A percentile compares a stretch with the other conserved stretches of the same genome.
phyloP scores from a whole-genome alignment of 805 yeast genomes.

The Metahyphopichia silvanorum region DNA sequence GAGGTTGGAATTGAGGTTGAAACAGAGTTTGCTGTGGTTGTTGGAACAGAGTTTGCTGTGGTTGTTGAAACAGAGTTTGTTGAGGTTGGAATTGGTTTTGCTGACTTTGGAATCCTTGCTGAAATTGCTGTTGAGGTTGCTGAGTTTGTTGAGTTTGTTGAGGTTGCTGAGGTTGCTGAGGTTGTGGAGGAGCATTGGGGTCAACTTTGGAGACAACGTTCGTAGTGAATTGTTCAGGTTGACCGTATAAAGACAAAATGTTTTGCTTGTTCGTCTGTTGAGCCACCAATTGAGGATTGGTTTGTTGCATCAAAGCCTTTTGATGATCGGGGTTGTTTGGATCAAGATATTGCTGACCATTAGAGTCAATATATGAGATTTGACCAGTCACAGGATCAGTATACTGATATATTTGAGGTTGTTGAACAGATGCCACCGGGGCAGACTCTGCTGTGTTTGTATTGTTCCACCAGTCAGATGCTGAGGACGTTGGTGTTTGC shows the following conservation, averaged over 20 bases:
- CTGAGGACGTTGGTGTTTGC: constrained; percentile 2
- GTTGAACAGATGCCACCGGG: constrained; percentile 15
- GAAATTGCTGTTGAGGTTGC: constrained; percentile 5
- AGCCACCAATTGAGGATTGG: constrained; percentile 30
- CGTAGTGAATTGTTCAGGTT: constrained; percentile 26
- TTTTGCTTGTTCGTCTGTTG: constrained; percentile 38
- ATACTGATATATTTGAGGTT: constrained; percentile 59
- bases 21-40: background rate
- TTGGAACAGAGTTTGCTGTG: background rate
- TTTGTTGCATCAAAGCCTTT: constrained; percentile 32
- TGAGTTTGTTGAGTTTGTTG: constrained; percentile 4
- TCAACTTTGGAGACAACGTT: constrained; percentile 22
- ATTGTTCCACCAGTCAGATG: constrained; percentile 34
- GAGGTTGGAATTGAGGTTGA: background rate
- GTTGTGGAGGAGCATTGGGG: constrained; percentile 9
- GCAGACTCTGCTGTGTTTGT: constrained; percentile 24
- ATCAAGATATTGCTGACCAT: constrained; percentile 60
- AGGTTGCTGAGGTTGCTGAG: constrained; percentile 11
- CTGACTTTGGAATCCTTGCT: constrained; percentile 4
- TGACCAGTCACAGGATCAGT: constrained; percentile 72
- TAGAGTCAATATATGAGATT: constrained; percentile 62
- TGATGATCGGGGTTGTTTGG: constrained; percentile 45
- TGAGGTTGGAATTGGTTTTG: constrained; percentile 5
- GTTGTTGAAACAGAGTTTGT: constrained; percentile 10
- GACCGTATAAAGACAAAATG: constrained; percentile 41